Conservation (phyloP, 139 green algal species). For the Astrephomene gubernaculifera region DNA sequence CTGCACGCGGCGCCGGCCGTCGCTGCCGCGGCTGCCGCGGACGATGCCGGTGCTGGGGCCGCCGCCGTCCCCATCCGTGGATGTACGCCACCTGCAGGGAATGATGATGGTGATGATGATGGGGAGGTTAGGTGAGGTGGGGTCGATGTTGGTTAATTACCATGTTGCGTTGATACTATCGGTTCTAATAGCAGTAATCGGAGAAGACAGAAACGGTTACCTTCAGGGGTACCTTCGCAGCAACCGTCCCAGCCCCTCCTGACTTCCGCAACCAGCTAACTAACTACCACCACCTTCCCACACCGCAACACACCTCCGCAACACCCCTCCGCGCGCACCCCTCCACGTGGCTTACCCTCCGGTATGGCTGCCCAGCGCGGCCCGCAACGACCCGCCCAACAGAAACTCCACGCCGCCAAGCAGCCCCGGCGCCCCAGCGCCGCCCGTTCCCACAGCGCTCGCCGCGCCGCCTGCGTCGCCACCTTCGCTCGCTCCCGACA, state of each 20-base stretch:
- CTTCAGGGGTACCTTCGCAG: too few relatives aligned
- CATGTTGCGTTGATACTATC: too few relatives aligned
- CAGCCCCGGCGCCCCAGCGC: background rate
- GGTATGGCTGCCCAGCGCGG: background rate
- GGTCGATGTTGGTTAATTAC: too few relatives aligned
- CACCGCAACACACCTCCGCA: too few relatives aligned
- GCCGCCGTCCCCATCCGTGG: background rate
- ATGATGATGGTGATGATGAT: too few relatives aligned
- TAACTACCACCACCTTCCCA: too few relatives aligned
- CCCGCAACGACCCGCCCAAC: background rate
- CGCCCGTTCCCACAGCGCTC: background rate
- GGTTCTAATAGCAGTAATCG: too few relatives aligned
- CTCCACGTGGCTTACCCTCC: background rate
- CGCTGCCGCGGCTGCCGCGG: background rate
- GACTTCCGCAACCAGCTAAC: too few relatives aligned
- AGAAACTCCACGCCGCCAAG: background rate
- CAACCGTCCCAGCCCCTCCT: too few relatives aligned
- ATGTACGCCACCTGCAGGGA: background rate
- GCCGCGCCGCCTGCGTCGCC: background rate
- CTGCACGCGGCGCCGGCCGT: background rate
- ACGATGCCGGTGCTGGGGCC: background rate
- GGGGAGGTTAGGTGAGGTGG: too few relatives aligned
- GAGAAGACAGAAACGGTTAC: too few relatives aligned
- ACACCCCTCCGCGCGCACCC: too few relatives aligned
- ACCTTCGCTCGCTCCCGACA: background rate